A percentile compares a stretch with the other conserved stretches of the same genome.
Conservation (phyloP, 179 eudicot species). For the Gypsophila paniculata region DNA sequence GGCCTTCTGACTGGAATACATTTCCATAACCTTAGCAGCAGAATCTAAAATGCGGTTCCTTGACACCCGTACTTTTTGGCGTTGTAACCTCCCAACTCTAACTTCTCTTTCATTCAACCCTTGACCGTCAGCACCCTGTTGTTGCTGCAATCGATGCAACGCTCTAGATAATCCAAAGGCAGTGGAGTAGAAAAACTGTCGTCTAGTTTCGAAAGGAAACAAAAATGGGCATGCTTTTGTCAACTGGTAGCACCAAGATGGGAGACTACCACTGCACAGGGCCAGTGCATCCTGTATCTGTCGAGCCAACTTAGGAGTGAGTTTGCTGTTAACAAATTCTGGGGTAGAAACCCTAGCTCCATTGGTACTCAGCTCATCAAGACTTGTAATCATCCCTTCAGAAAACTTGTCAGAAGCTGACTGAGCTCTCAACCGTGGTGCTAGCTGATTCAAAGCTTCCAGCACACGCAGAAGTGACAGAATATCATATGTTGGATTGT, state of each 20-base stretch:
- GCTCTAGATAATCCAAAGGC: constrained; percentile 98
- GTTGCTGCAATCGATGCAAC: constrained; percentile 86
- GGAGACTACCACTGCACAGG: constrained; percentile 97
- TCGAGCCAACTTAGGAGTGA: constrained; percentile 90
- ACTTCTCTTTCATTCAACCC: constrained; percentile 81
- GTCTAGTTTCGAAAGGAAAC: constrained; percentile 96
- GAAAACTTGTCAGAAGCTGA: constrained; percentile 60
- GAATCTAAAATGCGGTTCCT: constrained; percentile 92
- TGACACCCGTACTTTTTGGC: constrained; percentile 98
- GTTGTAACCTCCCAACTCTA: constrained; percentile 88
- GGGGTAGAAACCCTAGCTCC: constrained; percentile 58
- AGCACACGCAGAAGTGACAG: constrained; percentile 74
- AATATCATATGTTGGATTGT: constrained; percentile 77
- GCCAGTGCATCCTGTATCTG: constrained; percentile 99
- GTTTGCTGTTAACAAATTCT: constrained; percentile 81
- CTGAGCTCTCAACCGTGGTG: constrained; percentile 74
- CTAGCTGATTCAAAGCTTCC: constrained; percentile 95
- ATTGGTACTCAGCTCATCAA: constrained; percentile 48
- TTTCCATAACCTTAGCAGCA: constrained; percentile 99
- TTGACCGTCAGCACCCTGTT: constrained; percentile 91
- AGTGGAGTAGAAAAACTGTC: constrained; percentile 98
- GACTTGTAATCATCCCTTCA: constrained; percentile 58
- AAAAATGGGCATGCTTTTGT: constrained; percentile 96
- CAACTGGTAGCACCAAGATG: constrained; percentile 97
- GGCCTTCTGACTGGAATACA: constrained; percentile 97